Conservation (phyloP, 805 yeast genomes). For the Myxozyma geophila region DNA sequence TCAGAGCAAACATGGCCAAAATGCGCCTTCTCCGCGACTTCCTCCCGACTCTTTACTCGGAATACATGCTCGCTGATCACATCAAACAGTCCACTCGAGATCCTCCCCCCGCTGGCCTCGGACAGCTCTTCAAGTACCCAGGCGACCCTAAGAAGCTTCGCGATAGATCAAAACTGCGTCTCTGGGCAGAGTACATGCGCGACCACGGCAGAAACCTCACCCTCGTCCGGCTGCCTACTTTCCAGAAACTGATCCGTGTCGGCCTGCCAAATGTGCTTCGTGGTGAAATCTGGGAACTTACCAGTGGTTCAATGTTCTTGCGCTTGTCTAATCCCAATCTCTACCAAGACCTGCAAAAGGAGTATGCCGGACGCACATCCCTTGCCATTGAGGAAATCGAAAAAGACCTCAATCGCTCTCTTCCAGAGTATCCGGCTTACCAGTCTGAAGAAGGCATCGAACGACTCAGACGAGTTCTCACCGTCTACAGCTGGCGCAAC, state of each 20-base stretch:
- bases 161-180: slow-evolving; percentile 82
- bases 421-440: slow-evolving; percentile 96
- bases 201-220: slow-evolving; percentile 85
- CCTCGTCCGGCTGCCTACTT: slow-evolving; percentile 71
- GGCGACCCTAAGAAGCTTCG: slow-evolving; percentile 79
- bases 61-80: slow-evolving; percentile 61
- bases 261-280: slow-evolving; percentile 93
- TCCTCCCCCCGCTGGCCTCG: slow-evolving; percentile 83
- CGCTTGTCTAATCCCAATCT: slow-evolving; percentile 66
- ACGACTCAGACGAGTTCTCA: slow-evolving; percentile 81
- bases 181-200: slow-evolving; percentile 91
- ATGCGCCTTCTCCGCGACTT: slow-evolving; percentile 68
- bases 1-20: slow-evolving; percentile 65
- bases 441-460: slow-evolving; percentile 84
- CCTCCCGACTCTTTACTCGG: slow-evolving; percentile 78
- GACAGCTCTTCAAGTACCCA: slow-evolving; percentile 82
- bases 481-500: slow-evolving; percentile 95
- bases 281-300: slow-evolving; percentile 95
- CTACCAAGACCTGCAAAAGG: slow-evolving; percentile 62
- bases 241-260: slow-evolving; percentile 80
- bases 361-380: slow-evolving; percentile 66
- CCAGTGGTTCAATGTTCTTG: slow-evolving; percentile 81
- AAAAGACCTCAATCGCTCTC: slow-evolving; percentile 89
- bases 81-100: slow-evolving; percentile 30
- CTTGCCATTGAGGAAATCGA: slow-evolving; percentile 95